Evolutionary conservation across 2,329 filamentous ascomycete genomes (phyloP).

Genomic region (Colletotrichum tofieldiae): DNA sequence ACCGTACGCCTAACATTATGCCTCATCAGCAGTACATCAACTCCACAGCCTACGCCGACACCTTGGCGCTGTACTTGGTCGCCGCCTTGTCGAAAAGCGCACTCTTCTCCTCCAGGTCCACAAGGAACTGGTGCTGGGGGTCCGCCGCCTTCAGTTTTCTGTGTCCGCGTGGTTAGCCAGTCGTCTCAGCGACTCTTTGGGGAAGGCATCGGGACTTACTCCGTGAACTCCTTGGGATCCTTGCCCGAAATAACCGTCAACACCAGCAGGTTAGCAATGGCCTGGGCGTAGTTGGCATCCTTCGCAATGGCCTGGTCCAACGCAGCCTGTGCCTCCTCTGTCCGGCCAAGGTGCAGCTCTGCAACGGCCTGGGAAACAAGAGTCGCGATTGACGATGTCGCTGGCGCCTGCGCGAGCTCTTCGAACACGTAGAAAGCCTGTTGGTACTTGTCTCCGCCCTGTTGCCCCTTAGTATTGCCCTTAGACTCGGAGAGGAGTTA

Average conservation of each 20-base stretch:
- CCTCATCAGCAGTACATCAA: constrained; percentile 39
- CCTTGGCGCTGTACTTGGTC: constrained; percentile 89
- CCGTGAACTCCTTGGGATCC: constrained; percentile 73
- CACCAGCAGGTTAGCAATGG: constrained; percentile 87
- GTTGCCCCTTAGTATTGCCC: constrained; percentile 48
- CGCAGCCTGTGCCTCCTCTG: constrained; percentile 91
- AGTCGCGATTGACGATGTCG: constrained; percentile 81
- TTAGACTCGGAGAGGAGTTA: neutral
- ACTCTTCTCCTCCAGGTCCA: constrained; percentile 87
- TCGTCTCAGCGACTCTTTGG: neutral
- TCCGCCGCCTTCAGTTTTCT: constrained; percentile 72
- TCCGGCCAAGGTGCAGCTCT: constrained; percentile 89
- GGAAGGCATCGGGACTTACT: constrained; percentile 62
- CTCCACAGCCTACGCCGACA: constrained; percentile 62
- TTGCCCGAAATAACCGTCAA: constrained; percentile 84
- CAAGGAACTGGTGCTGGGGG: constrained; percentile 79
- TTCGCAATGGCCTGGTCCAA: constrained; percentile 85
- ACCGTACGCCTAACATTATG: constrained; percentile 44
- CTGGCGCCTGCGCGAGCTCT: constrained; percentile 90
- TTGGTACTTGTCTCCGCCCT: constrained; percentile 97
- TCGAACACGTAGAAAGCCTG: constrained; percentile 98
- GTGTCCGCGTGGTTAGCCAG: constrained; percentile 32
- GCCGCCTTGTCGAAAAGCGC: constrained; percentile 89
- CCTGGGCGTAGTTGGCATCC: constrained; percentile 79
- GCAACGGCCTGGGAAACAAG: constrained; percentile 91